These are phyloP conservation scores for Trametes pubescens DNA, from an alignment of 1,284 basidiomycete genomes.

Conservation along the genomic window DNA sequence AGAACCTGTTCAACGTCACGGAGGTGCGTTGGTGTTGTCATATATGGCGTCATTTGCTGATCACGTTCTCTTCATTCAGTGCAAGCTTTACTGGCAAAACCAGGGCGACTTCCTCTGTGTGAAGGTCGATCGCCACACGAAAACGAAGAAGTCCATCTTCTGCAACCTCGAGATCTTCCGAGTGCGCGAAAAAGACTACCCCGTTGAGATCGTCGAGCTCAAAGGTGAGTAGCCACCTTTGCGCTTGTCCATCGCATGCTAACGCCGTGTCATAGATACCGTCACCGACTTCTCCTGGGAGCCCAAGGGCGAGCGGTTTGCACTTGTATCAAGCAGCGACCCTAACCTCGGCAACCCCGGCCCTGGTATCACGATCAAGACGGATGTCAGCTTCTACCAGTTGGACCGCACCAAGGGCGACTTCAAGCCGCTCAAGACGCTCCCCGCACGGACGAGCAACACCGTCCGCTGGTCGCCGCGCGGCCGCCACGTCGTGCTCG, in stretches of 20 bases:
- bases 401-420: conserved; percentile 94
- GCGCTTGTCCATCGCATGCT: neutral
- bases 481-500: conserved; percentile 95
- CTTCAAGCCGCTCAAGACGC: conserved; percentile 88
- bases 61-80: conserved; percentile 56
- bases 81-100: conserved; percentile 99
- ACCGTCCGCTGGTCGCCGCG: conserved; percentile 98
- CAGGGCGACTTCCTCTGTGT: conserved; percentile 99
- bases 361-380: conserved; percentile 94
- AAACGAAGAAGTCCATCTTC: conserved; percentile 99
- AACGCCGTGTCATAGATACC: conserved; percentile 65
- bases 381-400: conserved; percentile 97
- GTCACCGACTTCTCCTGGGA: conserved; percentile 99
- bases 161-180: conserved; percentile 99
- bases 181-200: conserved; percentile 97
- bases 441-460: conserved; percentile 91
- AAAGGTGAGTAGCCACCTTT: conserved; percentile 69
- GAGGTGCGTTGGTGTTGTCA: conserved; percentile 64
- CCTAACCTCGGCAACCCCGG: conserved; percentile 91
- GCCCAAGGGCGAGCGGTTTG: conserved; percentile 95
- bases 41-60: neutral
- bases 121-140: conserved; percentile 99
- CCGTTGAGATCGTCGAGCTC: conserved; percentile 97
- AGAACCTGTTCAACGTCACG: conserved; percentile 98
- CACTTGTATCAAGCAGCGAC: conserved; percentile 94